Evolutionary conservation across 495 filamentous ascomycete species (phyloP), one percentile per base, ranked within the genome.

Genomic region (Rusavskia elegans): DNA sequence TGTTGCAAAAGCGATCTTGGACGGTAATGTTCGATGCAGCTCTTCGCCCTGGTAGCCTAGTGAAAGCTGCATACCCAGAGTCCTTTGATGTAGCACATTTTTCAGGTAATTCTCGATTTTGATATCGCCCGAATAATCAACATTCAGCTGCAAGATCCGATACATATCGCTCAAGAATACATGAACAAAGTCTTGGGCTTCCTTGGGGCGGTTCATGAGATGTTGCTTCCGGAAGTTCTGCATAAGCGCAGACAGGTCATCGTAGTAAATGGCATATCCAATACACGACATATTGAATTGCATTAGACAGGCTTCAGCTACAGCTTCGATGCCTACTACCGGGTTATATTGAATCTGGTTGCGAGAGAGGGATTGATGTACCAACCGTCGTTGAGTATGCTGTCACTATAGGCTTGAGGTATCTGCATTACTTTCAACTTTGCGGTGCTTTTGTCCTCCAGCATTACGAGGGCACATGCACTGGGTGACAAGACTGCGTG

Each of bases 401-500:
- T 53, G 17, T 55, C 63, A 39, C 65, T 53, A 44, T 76, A 68
- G 19, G 64, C 65, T 39, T 70, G 51, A 6, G 64, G 65, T 53
- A 81, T 78, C 19, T 80, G 74, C 65, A 89, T 74, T 13, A 66
- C 66, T 49, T 76, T 76, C 66, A 88, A 72, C 57, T 79, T 77
- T 19, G 83, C 63, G 30, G 77, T 72, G 5, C 79, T 78, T 48
- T 87, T 82, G 50, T 80, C 73, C 52, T 82, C 77, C 27, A 88
- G 68, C 46, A 73, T 71, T 0, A 78, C 77, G 23, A 81, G 71
- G 35, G 81, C 78, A 57, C 81, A 87, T 38, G 78, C 75, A 50
- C 83, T 89, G 0, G 87, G 84, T 8, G 85, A 92, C 50, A 89
- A 76, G 16, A 81, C 77, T 36, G 80, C 75, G 49, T 85, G 71